A percentile compares a stretch with the other conserved stretches of the same genome.
Conservation (phyloP, 257 asterid species). For the Leptodermis oblonga region DNA sequence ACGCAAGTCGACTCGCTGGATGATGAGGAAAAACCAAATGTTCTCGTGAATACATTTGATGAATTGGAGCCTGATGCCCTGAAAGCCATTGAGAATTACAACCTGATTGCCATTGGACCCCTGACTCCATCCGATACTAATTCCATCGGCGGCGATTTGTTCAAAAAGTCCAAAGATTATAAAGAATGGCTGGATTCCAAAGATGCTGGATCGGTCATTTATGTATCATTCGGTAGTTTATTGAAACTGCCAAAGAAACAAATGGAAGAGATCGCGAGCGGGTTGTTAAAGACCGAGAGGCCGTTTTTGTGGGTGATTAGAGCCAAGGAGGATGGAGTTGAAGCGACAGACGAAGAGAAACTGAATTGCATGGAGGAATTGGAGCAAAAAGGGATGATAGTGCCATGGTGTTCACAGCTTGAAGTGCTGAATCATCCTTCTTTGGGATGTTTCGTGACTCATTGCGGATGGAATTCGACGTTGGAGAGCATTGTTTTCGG, state of each 20-base stretch:
- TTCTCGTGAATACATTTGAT: constrained; percentile 32
- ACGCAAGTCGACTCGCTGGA: constrained; percentile 26
- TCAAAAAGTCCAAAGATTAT: constrained; percentile 15
- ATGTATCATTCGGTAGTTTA: constrained; percentile 33
- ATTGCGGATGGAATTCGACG: constrained; percentile 39
- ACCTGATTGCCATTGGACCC: constrained; percentile 36
- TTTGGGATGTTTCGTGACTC: constrained; percentile 30
- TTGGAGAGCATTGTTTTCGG: constrained; percentile 22
- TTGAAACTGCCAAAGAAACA: constrained; percentile 19
- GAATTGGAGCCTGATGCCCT: constrained; percentile 26
- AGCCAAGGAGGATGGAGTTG: constrained; percentile 7
- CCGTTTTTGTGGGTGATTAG: constrained; percentile 40
- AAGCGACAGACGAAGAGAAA: constrained; percentile 14
- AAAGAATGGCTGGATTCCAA: constrained; percentile 29
- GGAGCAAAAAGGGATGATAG: constrained; percentile 25
- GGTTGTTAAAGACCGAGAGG: constrained; percentile 14
- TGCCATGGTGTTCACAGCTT: constrained; percentile 39
- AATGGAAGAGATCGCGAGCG: constrained; percentile 28
- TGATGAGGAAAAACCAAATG: constrained; percentile 17
- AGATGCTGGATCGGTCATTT: constrained; percentile 20
- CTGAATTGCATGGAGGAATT: constrained; percentile 22
- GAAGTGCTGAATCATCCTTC: constrained; percentile 31
- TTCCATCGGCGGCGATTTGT: constrained; percentile 17
- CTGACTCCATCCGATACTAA: constrained; percentile 24
- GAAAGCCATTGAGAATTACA: constrained; percentile 24